Conservation (phyloP, 192 early-diverging fungal species). For the Mortierella antarctica region DNA sequence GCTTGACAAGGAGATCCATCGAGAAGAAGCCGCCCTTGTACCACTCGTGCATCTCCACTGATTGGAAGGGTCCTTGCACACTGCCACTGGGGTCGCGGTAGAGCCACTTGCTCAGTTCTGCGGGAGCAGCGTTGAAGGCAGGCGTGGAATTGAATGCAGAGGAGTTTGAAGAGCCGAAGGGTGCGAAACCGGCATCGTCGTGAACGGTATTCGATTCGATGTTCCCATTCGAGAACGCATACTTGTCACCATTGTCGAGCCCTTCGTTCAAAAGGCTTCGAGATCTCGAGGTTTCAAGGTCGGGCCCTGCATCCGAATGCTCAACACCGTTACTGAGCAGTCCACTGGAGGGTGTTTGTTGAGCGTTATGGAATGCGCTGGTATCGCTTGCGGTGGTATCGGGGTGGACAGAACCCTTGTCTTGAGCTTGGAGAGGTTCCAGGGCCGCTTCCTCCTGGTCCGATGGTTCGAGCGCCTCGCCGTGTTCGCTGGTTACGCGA, state of each 20-base stretch:
- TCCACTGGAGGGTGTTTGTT: no score
- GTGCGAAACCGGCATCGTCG: conserved; percentile 16
- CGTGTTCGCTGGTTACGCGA: conserved; percentile 61
- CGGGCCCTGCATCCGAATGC: no score
- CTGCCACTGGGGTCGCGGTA: conserved; percentile 88
- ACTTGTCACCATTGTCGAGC: conserved; percentile 1
- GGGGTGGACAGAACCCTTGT: no score
- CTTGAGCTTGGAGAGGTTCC: not conserved
- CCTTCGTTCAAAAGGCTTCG: no score
- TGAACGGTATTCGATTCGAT: not conserved
- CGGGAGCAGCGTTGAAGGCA: not conserved
- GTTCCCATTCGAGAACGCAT: not conserved
- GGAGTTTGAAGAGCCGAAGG: conserved; percentile 3
- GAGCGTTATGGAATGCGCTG: no score
- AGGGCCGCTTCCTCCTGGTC: conserved; percentile 28
- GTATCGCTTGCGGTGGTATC: no score
- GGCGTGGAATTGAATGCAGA: not conserved
- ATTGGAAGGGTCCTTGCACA: conserved; percentile 88
- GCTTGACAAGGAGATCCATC: conserved; percentile 81
- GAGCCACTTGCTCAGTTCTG: conserved; percentile 72
- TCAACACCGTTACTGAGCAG: no score
- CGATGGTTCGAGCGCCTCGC: conserved; percentile 47
- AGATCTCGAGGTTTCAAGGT: no score
- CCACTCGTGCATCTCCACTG: conserved; percentile 97
- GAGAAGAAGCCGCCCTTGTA: conserved; percentile 88